Evolutionary conservation across 345 rosid genomes (phyloP), one percentile per base, ranked within the genome.

Genomic region (Gossypium turneri): DNA sequence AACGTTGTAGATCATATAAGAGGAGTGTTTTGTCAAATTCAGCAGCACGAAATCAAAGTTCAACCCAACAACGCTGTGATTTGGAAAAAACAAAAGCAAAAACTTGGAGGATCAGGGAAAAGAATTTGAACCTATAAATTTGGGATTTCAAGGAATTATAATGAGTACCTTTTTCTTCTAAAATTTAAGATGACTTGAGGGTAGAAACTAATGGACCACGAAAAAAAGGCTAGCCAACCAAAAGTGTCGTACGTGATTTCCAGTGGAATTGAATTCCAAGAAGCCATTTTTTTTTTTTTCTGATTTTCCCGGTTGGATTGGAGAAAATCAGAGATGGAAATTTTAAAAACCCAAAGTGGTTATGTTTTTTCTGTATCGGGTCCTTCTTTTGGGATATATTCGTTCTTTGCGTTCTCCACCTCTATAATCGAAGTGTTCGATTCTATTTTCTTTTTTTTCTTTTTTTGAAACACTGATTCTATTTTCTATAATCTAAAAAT

Each of bases 11-110:
- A 92, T 94, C 93, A 92, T 76, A 77, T 92, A 94, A 58, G 98
- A 92, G 12, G 95, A 90, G 82, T 94, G 98, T 83, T 94, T 94
- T 0, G 97, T 92, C 86, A 94, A 83, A 86, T 94, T 94, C 84
- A 92, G 84, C 76, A 92, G 7, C 78, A 91, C 94, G 79, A 92
- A 92, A 79, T 94, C 98, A 76, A 94, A 92, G 79, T 88, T 94
- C 87, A 94, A 76, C n/a, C 99, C 99, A 75, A 92, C 92, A 67
- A 94, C 98, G 62, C 93, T 94, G 77, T 16, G 44, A 12, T 47
- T 57, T 59, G 15, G 3, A 9, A 48, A 15, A 53, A 4, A 8
- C 48, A 3, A 53, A 7, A 24, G 16, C 4, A 20, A 17, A 34
- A 20, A 62, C 12, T 29, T 15, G 1, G 7, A 64, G 73, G 38